Conservation (phyloP, 345 rosid species). For the Raphanus sativus region DNA sequence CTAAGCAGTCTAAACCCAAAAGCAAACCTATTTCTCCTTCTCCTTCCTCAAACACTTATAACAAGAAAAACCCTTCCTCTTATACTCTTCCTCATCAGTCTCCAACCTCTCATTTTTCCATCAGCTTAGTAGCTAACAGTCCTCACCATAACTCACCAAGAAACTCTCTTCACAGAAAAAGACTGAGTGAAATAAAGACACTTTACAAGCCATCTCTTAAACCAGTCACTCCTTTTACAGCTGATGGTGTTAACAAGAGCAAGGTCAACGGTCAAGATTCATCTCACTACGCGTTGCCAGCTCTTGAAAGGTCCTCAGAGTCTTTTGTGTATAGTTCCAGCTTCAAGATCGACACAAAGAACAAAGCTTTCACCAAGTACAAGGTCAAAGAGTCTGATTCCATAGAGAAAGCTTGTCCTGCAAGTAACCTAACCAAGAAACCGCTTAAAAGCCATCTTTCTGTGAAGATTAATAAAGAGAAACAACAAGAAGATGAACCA, state of each 20-base stretch:
- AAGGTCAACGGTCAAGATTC: conserved; percentile 34
- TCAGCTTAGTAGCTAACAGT: conserved; percentile 34
- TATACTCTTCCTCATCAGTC: conserved; percentile 27
- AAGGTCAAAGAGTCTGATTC: conserved; percentile 29
- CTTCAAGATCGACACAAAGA: conserved; percentile 45
- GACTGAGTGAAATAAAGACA: conserved; percentile 45
- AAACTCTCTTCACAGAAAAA: conserved; percentile 42
- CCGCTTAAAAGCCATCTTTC: conserved; percentile 13
- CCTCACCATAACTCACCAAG: conserved; percentile 46
- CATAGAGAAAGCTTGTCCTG: conserved; percentile 25
- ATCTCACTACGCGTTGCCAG: conserved; percentile 36
- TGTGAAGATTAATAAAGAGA: conserved; percentile 19
- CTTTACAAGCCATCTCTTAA: conserved; percentile 54
- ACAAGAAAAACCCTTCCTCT: conserved; percentile 23
- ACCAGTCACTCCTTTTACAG: conserved; percentile 27
- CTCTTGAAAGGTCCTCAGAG: conserved; percentile 43
- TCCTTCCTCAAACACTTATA: conserved; percentile 18
- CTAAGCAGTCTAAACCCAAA: conserved; percentile 33
- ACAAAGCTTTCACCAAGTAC: conserved; percentile 28
- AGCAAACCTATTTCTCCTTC: conserved; percentile 17
- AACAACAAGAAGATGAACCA: conserved; percentile 10
- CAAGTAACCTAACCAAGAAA: conserved; percentile 23
- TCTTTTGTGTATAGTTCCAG: conserved; percentile 44
- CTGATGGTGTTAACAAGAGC: conserved; percentile 9
- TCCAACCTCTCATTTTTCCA: conserved; percentile 30